Evolutionary conservation across 108 stramenopile species (phyloP).

Genomic region (Phaeodactylum tricornutum): DNA sequence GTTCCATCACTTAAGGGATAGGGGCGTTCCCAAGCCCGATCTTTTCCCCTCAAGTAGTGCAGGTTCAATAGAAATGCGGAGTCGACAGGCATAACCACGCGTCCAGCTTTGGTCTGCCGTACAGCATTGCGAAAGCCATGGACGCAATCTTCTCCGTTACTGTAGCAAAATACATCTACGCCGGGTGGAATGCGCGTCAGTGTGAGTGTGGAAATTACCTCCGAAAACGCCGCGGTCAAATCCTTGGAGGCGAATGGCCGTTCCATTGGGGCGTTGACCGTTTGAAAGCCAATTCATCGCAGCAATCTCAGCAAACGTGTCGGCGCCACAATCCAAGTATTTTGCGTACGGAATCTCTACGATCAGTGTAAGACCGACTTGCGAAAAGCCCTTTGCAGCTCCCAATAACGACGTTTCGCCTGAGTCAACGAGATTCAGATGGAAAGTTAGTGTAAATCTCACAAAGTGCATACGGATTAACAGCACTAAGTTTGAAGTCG

Average conservation of each 20-base stretch:
- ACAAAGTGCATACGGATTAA: too few relatives aligned
- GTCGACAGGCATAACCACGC: conserved; percentile 70
- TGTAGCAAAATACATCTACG: conserved; percentile 79
- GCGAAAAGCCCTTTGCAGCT: conserved; percentile 67
- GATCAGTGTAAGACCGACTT: conserved; percentile 67
- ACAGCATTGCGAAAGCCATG: conserved; percentile 73
- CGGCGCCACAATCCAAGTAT: conserved; percentile 81
- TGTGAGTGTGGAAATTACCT: conserved; percentile 87
- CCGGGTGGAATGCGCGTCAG: conserved; percentile 73
- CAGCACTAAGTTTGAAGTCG: too few relatives aligned
- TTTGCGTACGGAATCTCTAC: conserved; percentile 88
- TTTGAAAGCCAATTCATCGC: conserved; percentile 63
- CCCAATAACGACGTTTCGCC: conserved; percentile 83
- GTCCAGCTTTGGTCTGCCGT: conserved; percentile 51
- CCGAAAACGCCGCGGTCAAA: conserved; percentile 79
- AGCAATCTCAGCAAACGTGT: conserved; percentile 77
- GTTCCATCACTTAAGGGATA: conserved; percentile 30
- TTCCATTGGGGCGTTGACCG: conserved; percentile 48
- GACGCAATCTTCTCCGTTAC: conserved; percentile 73
- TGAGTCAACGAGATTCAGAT: too few relatives aligned
- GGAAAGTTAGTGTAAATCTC: too few relatives aligned
- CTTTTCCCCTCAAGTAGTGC: conserved; percentile 55
- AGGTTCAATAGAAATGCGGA: conserved; percentile 70
- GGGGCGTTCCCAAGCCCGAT: conserved; percentile 48
- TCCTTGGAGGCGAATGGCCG: conserved; percentile 74